Conservation (phyloP, 2,329 filamentous ascomycete species). For the Boeremia exigua region DNA sequence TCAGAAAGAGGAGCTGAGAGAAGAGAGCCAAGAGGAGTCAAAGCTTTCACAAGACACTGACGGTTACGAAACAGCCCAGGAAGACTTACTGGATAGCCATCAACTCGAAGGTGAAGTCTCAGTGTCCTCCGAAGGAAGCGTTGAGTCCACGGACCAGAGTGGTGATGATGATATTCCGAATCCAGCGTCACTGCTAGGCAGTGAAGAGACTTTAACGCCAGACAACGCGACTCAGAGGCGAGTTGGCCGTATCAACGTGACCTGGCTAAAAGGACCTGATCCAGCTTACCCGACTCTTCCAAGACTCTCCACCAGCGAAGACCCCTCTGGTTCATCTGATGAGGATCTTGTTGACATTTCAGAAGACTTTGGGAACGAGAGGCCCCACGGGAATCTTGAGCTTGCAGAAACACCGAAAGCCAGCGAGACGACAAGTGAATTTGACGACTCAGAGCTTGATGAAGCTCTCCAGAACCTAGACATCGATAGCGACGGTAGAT, state of each 20-base stretch:
- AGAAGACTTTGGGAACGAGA: background rate
- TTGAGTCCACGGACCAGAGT: conserved; percentile 12
- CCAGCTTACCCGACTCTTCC: conserved; percentile 28
- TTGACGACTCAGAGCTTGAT: conserved; percentile 37
- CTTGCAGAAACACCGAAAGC: background rate
- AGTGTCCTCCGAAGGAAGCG: conserved; percentile 8
- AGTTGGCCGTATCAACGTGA: conserved; percentile 32
- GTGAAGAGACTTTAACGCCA: background rate
- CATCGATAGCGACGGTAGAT: conserved; percentile 12
- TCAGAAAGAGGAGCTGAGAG: conserved; percentile 20
- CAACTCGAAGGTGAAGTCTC: conserved; percentile 25
- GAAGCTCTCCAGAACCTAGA: conserved; percentile 26
- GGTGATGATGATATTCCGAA: background rate
- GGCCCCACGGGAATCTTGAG: background rate
- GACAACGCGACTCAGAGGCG: conserved; percentile 5
- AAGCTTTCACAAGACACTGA: conserved; percentile 28
- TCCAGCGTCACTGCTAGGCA: background rate
- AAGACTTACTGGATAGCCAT: conserved; percentile 34
- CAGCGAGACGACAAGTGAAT: conserved; percentile 17
- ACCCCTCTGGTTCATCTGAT: background rate
- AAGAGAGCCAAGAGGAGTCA: conserved; percentile 23
- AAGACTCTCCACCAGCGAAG: background rate
- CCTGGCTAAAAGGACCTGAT: conserved; percentile 21
- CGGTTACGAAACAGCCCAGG: conserved; percentile 44
- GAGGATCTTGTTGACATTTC: conserved; percentile 1